These are phyloP conservation scores for Pythium insidiosum DNA, from an alignment of 352 stramenopile species.

Conservation along the genomic window DNA sequence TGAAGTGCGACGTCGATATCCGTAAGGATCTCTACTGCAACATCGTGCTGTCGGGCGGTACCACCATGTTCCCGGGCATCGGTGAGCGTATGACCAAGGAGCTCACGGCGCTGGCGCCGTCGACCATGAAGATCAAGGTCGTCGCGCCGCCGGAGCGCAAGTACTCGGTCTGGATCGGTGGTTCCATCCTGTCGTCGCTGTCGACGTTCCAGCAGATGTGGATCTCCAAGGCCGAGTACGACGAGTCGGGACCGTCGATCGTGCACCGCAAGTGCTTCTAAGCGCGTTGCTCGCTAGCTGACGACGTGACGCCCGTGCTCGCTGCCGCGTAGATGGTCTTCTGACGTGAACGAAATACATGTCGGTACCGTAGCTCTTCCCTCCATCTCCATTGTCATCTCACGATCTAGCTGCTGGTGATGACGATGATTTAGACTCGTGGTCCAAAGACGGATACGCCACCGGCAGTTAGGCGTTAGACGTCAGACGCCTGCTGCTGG, in stretches of 20 bases:
- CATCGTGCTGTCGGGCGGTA: constrained; percentile 92
- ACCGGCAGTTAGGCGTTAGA: too few species aligned
- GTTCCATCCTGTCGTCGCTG: constrained; percentile 91
- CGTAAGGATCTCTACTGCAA: constrained; percentile 91
- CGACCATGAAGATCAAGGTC: constrained; percentile 94
- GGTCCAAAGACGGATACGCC: too few species aligned
- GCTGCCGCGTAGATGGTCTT: too few species aligned
- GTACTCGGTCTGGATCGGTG: constrained; percentile 95
- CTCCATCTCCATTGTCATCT: too few species aligned
- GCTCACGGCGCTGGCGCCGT: too few species aligned
- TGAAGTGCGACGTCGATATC: constrained; percentile 84
- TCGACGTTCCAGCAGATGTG: constrained; percentile 97
- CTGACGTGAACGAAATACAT: too few species aligned
- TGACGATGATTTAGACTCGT: too few species aligned
- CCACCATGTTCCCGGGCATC: constrained; percentile 92
- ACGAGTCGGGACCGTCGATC: constrained; percentile 93
- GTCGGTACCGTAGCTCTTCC: too few species aligned
- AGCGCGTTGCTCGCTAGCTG: constrained; percentile 13
- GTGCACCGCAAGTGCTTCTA: constrained; percentile 94
- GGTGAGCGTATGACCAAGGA: constrained; percentile 89
- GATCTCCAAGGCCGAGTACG: constrained; percentile 95
- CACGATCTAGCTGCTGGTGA: too few species aligned
- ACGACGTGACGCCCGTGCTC: too few species aligned
- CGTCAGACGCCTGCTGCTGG: too few species aligned
- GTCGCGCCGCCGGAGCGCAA: constrained; percentile 85